Conservation (phyloP, 176 grass and related monocot genomes). For the Ananas comosus region DNA sequence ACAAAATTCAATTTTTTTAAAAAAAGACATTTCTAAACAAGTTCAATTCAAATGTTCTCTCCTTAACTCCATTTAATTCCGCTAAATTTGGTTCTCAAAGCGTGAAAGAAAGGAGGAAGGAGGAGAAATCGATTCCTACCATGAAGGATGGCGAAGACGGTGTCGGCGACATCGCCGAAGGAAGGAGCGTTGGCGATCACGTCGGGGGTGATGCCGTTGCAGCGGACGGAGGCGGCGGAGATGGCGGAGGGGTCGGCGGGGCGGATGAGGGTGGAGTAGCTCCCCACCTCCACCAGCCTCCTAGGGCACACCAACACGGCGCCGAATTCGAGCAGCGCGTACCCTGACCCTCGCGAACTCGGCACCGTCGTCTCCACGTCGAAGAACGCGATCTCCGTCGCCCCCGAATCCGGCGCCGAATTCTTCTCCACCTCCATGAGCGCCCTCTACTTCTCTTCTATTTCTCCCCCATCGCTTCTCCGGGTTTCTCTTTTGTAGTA, state of each 20-base stretch:
- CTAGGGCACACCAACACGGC: constrained; percentile 76
- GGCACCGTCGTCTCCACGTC: constrained; percentile 87
- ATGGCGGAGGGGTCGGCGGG: constrained; percentile 51
- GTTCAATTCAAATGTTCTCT: too few relatives aligned
- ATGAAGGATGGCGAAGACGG: constrained; percentile 62
- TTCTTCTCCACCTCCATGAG: background rate
- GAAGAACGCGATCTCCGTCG: constrained; percentile 90
- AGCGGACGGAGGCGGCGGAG: constrained; percentile 53
- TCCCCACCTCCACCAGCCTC: constrained; percentile 60
- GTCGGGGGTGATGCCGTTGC: constrained; percentile 84
- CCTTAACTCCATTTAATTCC: too few relatives aligned
- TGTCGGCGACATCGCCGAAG: constrained; percentile 63
- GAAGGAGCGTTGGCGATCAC: constrained; percentile 42
- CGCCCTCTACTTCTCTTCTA: background rate
- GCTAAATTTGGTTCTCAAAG: too few relatives aligned
- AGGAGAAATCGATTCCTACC: constrained; percentile 23
- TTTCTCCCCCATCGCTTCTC: background rate
- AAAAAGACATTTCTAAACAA: too few relatives aligned
- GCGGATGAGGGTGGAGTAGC: constrained; percentile 85
- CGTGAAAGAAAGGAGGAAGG: too few relatives aligned
- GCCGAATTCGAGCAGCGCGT: constrained; percentile 84
- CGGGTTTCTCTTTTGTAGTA: background rate
- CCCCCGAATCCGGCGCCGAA: constrained; percentile 6
- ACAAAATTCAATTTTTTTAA: too few relatives aligned
- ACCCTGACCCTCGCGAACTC: constrained; percentile 33